Base-by-base conservation (phyloP, 352 stramenopile species). In the Globisporangium irregulare region DNA sequence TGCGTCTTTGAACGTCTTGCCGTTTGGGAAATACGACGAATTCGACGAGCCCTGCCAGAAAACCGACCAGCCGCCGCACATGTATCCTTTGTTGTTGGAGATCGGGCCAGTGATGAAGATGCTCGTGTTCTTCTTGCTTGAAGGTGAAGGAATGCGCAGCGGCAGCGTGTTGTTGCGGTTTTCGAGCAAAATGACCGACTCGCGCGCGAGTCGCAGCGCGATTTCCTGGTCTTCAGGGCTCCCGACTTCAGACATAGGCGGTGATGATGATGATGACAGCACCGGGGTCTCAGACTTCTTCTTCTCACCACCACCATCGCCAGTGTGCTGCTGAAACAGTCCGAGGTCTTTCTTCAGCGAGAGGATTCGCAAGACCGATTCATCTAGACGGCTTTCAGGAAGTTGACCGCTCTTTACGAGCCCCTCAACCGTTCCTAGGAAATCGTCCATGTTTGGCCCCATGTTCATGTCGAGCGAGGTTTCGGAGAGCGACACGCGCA, bases 381-480 rank as follows among this genome's bases (percentile, higher is more conserved):
- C 76, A 38, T 93, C 79, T 12, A 96, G 64, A 4, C 89, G 76
- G 15, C 36, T 79, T 58, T 90, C 72, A 3, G 73, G 53, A 46
- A 95, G 53, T 14, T 67, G 36, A 1, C 84, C 82, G 9, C 66
- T 32, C 2, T 64, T 38, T 3, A 95, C 83, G 4, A 94, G 65
- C 1, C 65, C 69, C 38, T 94, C 78, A 2, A 89, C 81, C 0
- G 78, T 88, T 14, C 75, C 60, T 22, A 84, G 66, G 46, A 87
- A 91, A 18, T 78, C 78, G 27, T 77, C 54, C 48, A 80, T 68
- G 59, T 88, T 74, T 5, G 83, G 85, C 12, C 82, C 82, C 92
- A 98, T 98, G 66, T 89, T 95, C 87, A 98, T 98, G 65, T 98
- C 95, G 27, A 98, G 79, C 51, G 84, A 95, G 0, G 92, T 97